phyloP scores from a whole-genome alignment of 805 yeast species.

The Sungouiozyma ichnusensis region DNA sequence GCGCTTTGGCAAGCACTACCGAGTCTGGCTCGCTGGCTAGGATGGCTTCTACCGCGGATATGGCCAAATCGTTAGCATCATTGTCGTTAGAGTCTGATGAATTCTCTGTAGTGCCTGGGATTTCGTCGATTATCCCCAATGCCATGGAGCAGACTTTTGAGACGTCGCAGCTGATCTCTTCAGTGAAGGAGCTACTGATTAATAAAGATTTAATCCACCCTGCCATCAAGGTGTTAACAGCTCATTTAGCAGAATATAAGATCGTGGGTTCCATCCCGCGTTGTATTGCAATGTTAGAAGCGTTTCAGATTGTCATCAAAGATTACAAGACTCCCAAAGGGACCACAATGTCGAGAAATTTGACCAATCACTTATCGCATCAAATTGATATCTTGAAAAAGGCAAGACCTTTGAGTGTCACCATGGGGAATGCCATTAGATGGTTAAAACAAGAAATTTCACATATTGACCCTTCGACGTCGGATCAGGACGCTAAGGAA shows the following conservation, averaged over 20 bases:
- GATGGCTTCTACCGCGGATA: constrained; percentile 8
- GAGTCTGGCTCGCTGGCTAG: no score
- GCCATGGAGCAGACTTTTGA: constrained; percentile 27
- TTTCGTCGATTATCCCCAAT: constrained; percentile 35
- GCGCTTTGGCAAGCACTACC: no score
- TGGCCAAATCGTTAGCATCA: constrained; percentile 19
- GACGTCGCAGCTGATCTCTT: constrained; percentile 20
- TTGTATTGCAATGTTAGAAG: constrained; percentile 72
- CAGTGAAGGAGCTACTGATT: constrained; percentile 25
- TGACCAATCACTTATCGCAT: constrained; percentile 77
- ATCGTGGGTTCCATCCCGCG: constrained; percentile 86
- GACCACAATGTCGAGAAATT: constrained; percentile 75
- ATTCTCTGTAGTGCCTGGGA: constrained; percentile 30
- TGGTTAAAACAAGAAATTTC: constrained; percentile 95
- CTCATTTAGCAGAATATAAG: constrained; percentile 71
- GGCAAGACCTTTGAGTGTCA: constrained; percentile 81
- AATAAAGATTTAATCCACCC: constrained; percentile 67
- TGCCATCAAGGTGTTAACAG: constrained; percentile 63
- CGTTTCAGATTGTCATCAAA: constrained; percentile 66
- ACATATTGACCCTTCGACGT: constrained; percentile 59
- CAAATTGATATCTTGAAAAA: constrained; percentile 88
- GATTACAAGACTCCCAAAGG: constrained; percentile 82
- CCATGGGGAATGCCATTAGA: constrained; percentile 97
- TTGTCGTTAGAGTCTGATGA: constrained; percentile 20
- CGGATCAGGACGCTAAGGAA: constrained; percentile 49